These are phyloP conservation scores for Saururus chinensis DNA, from an alignment of 164 flowering plant species.

Conservation along the genomic window DNA sequence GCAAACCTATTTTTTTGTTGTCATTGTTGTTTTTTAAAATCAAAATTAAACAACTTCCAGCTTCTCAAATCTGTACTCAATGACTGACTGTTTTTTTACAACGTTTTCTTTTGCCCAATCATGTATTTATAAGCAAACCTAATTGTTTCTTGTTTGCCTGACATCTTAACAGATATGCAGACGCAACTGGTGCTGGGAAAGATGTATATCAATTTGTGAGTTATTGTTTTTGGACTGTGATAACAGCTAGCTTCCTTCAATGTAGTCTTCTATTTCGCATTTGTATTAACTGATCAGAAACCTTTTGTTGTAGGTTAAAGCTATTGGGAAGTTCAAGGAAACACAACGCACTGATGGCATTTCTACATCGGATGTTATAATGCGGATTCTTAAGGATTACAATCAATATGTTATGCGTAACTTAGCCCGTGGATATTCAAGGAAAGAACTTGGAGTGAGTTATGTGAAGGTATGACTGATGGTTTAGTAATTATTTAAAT, in stretches of 20 bases:
- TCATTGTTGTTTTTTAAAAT: too few relatives aligned
- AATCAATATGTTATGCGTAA: conserved; percentile 92
- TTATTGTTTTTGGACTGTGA: background rate
- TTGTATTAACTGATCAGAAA: background rate
- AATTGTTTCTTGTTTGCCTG: background rate
- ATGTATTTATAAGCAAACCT: background rate
- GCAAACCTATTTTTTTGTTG: background rate
- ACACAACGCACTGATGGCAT: conserved; percentile 78
- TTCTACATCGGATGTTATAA: conserved; percentile 78
- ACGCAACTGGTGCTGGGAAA: conserved; percentile 20
- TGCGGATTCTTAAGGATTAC: conserved; percentile 94
- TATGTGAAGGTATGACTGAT: conserved; percentile 64
- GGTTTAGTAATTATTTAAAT: too few relatives aligned
- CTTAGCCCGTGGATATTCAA: conserved; percentile 86
- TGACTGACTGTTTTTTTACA: background rate
- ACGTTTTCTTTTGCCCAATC: background rate
- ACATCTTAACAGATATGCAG: conserved; percentile 14
- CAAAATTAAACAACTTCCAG: too few relatives aligned
- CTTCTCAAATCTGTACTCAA: background rate
- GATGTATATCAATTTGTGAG: conserved; percentile 20
- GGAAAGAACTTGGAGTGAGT: conserved; percentile 93
- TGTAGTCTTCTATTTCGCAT: background rate
- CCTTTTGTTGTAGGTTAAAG: conserved; percentile 43
- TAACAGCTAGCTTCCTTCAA: background rate
- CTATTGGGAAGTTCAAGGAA: conserved; percentile 67